These are phyloP conservation scores for Penicillium manginii DNA, from an alignment of 495 filamentous ascomycete genomes.

Conservation along the genomic window DNA sequence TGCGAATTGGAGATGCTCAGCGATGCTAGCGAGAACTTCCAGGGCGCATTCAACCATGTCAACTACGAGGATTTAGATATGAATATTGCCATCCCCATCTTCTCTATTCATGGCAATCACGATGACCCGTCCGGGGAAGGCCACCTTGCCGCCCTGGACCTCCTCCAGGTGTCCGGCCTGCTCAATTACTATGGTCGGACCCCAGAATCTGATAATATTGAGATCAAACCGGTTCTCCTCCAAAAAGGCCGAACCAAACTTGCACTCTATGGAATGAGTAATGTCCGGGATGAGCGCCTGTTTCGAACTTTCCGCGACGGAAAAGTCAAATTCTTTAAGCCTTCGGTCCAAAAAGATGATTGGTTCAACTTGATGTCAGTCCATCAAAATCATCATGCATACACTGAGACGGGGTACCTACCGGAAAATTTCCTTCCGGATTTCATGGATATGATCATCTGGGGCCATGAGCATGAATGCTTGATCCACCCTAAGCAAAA, in stretches of 20 bases:
- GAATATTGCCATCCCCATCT: slow-evolving; percentile 96
- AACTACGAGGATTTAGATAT: slow-evolving; percentile 99
- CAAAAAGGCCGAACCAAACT: slow-evolving; percentile 95
- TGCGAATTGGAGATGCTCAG: slow-evolving; percentile 95
- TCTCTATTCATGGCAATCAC: slow-evolving; percentile 98
- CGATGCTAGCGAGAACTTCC: slow-evolving; percentile 87
- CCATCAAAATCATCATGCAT: slow-evolving; percentile 94
- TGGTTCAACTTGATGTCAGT: slow-evolving; percentile 98
- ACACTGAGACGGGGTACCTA: slow-evolving; percentile 87
- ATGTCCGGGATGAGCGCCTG: slow-evolving; percentile 92
- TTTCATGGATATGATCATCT: slow-evolving; percentile 89
- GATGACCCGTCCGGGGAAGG: slow-evolving; percentile 96
- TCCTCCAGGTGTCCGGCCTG: slow-evolving; percentile 87
- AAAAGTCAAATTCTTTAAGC: slow-evolving; percentile 91
- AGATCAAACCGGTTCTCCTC: slow-evolving; percentile 85
- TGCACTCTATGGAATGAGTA: slow-evolving; percentile 93
- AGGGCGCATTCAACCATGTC: slow-evolving; percentile 83
- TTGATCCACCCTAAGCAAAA: slow-evolving; percentile 81
- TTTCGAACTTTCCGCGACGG: slow-evolving; percentile 91
- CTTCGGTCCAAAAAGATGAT: slow-evolving; percentile 78
- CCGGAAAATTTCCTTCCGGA: slow-evolving; percentile 93
- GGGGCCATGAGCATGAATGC: slow-evolving; percentile 99
- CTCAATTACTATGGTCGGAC: slow-evolving; percentile 96
- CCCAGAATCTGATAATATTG: slow-evolving; percentile 88
- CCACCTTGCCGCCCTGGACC: slow-evolving; percentile 83